Evolutionary conservation across 345 rosid genomes (phyloP), one percentile per base, ranked within the genome.

Genomic region (Citropsis articulata): DNA sequence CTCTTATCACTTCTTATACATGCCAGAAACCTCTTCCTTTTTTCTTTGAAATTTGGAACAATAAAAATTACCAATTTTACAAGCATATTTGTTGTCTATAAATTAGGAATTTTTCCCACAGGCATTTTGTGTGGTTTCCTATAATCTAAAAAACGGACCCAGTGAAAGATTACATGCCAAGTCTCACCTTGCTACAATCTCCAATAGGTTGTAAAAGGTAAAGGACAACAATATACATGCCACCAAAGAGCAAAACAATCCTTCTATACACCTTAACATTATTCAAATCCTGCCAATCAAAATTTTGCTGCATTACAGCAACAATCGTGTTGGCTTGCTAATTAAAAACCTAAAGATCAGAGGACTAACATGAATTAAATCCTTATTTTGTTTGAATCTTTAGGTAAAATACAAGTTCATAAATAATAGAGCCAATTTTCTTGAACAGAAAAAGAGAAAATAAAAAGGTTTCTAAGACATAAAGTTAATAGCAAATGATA

Each of bases 251-350:
- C 10, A 38, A 65, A 71, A 55, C 33, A 69, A 53, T 27, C 30
- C 66, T 57, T 76, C 68, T 38, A 38, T 40, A 48, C 71, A 82
- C 75, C 76, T 50, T 53, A 78, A 74, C 16, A 77, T 48, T 68
- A 10, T 70, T 50, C 62, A 59, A 66, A 61, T 12, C 48, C 24
- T 60, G 35, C 71, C 60, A 62, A 45, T 60, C 65, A 50, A 50
- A 70, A 75, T 25, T 75, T 81, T 72, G 64, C 50, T 66, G 35
- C 67, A 72, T 45, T 69, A 74, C 40, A 79, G 67, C 69, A 83
- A 77, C 55, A 66, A 79, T 3, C 6, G 4, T 45, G 76, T 72
- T 73, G 72, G 69, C 69, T 76, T 57, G 56, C 28, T 62, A 78
- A 38, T 38, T 30, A 42, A 55, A 45, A 74, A 13, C 66, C 70